phyloP scores from a whole-genome alignment of 2,329 filamentous ascomycete species.

The Sarocladium kiliense region DNA sequence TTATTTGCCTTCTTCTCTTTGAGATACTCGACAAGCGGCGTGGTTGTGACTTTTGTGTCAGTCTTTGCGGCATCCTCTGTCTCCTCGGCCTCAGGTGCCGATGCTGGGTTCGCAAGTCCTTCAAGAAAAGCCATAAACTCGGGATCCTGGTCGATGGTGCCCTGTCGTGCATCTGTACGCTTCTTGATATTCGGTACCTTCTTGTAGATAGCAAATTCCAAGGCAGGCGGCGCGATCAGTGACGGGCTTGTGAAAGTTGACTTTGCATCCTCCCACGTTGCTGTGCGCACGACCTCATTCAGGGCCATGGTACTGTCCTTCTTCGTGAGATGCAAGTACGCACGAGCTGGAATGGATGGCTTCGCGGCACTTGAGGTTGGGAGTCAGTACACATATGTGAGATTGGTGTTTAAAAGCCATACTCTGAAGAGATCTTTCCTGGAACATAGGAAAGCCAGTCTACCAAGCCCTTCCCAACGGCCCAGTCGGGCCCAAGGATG shows the following conservation, averaged over 20 bases:
- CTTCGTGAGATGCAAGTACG: constrained; percentile 76
- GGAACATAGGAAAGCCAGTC: constrained; percentile 70
- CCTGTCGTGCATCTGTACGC: constrained; percentile 77
- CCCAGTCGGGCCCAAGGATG: constrained; percentile 76
- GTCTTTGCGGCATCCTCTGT: constrained; percentile 38
- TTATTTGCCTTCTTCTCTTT: constrained; percentile 86
- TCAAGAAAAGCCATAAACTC: constrained; percentile 95
- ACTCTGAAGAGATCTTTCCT: constrained; percentile 81
- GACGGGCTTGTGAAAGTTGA: constrained; percentile 67
- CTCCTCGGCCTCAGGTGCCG: constrained; percentile 35
- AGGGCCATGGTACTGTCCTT: constrained; percentile 63
- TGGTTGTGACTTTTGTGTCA: constrained; percentile 65
- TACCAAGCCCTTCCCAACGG: constrained; percentile 69
- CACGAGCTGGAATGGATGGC: constrained; percentile 72
- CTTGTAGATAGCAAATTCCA: constrained; percentile 81
- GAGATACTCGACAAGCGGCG: constrained; percentile 83
- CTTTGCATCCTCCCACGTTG: constrained; percentile 75
- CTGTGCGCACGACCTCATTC: constrained; percentile 62
- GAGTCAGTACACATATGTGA: constrained; percentile 12
- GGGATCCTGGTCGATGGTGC: constrained; percentile 92
- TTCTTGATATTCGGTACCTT: constrained; percentile 72
- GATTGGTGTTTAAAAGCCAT: constrained; percentile 25
- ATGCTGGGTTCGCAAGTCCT: constrained; percentile 67
- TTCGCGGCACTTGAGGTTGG: constrained; percentile 63
- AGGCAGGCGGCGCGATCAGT: constrained; percentile 69